Evolutionary conservation across 495 filamentous ascomycete species (phyloP).

Genomic region (Penicillium cinerascens): DNA sequence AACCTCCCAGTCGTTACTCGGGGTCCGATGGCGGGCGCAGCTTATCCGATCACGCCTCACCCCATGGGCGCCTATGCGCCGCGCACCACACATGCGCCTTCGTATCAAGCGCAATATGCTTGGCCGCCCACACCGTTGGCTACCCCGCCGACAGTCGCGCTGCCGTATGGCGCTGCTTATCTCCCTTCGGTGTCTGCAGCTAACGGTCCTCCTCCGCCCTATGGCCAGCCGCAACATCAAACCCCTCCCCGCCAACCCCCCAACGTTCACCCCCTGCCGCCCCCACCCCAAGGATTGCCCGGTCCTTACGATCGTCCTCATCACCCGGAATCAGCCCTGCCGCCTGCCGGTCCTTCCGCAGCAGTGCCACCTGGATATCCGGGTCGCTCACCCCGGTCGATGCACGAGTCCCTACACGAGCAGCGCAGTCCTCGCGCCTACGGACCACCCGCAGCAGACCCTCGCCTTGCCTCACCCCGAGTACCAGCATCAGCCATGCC

Average conservation of each 20-base stretch:
- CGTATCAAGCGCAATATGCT: conserved; percentile 48
- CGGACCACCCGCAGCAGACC: conserved; percentile 22
- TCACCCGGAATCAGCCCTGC: conserved; percentile 29
- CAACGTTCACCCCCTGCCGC: conserved; percentile 25
- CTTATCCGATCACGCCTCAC: conserved; percentile 51
- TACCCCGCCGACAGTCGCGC: conserved; percentile 39
- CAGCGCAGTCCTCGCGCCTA: conserved; percentile 35
- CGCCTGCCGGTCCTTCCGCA: conserved; percentile 23
- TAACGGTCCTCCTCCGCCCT: conserved; percentile 28
- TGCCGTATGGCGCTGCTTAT: conserved; percentile 37
- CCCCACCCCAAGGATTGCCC: conserved; percentile 23
- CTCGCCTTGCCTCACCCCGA: conserved; percentile 39
- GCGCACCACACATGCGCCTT: conserved; percentile 44
- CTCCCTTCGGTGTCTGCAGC: conserved; percentile 32
- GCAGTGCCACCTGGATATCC: conserved; percentile 22
- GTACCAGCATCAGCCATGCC: conserved; percentile 24
- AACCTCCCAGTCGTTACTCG: conserved; percentile 63
- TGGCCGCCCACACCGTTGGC: conserved; percentile 65
- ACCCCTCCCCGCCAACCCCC: conserved; percentile 19
- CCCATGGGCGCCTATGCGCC: conserved; percentile 46
- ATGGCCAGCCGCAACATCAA: conserved; percentile 28
- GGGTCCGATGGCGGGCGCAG: conserved; percentile 56
- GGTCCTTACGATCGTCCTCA: conserved; percentile 35
- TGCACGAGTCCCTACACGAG: conserved; percentile 27
- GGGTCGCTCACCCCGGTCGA: conserved; percentile 35